phyloP scores from a whole-genome alignment of 2,329 filamentous ascomycete species.

The Fusarium sarcochroum region DNA sequence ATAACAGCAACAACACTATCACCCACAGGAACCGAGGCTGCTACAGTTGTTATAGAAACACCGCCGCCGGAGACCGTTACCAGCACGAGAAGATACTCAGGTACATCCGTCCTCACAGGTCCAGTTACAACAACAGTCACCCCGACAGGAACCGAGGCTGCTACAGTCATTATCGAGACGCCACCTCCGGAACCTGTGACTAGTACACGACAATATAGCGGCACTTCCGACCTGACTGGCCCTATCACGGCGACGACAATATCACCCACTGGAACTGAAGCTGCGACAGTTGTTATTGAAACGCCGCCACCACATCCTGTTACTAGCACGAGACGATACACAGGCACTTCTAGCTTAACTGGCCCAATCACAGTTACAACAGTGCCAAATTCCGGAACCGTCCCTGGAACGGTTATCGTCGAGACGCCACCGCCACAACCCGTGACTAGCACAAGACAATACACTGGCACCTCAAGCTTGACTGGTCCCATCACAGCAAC shows the following conservation, averaged over 20 bases:
- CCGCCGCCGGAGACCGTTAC: not conserved
- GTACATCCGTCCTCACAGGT: not conserved
- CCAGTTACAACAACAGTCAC: too few relatives aligned
- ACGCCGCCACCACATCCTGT: not conserved
- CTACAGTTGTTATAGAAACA: not conserved
- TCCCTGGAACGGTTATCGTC: not conserved
- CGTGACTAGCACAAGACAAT: slow-evolving; percentile 1
- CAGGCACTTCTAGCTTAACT: too few relatives aligned
- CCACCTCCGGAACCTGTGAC: not conserved
- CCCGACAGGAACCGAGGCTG: not conserved
- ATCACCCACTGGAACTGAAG: not conserved
- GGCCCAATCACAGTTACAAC: too few relatives aligned
- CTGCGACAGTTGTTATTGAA: not conserved
- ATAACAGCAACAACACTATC: not conserved
- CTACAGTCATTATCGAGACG: slow-evolving; percentile 1
- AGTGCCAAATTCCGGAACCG: not conserved
- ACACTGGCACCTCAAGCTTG: too few relatives aligned
- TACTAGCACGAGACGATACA: too few relatives aligned
- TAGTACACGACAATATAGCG: not conserved
- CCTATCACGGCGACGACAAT: not conserved
- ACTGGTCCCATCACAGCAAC: too few relatives aligned
- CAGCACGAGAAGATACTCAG: not conserved
- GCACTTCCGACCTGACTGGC: not conserved
- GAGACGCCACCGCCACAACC: not conserved
- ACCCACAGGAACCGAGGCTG: not conserved